These are phyloP conservation scores for Saksenaea vasiformis DNA, from an alignment of 371 early-diverging fungal genomes.

Conservation along the genomic window DNA sequence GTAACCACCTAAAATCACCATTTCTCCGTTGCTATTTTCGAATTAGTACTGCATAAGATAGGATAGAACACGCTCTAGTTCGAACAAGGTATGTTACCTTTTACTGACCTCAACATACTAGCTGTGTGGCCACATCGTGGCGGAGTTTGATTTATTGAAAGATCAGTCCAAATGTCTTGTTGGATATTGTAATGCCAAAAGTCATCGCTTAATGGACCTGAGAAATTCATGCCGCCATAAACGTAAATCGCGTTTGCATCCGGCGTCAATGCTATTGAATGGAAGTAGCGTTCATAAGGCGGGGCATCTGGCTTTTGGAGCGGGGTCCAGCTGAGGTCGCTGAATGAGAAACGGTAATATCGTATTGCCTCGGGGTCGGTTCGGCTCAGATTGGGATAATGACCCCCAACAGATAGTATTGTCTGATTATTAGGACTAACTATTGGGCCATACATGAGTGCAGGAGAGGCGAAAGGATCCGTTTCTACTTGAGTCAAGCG, in stretches of 20 bases:
- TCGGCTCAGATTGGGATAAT: slow-evolving; percentile 16
- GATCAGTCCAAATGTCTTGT: slow-evolving; percentile 20
- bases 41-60: not conserved
- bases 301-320: slow-evolving; percentile 19
- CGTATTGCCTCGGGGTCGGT: slow-evolving; percentile 24
- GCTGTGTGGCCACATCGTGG: slow-evolving; percentile 39
- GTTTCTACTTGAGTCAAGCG: slow-evolving; percentile 25
- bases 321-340: slow-evolving; percentile 23
- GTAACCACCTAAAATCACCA: slow-evolving; percentile 35
- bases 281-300: slow-evolving; percentile 36
- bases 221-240: slow-evolving; percentile 35
- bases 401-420: slow-evolving; percentile 36
- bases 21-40: slow-evolving; percentile 22
- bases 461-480: slow-evolving; percentile 32
- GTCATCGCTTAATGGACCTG: slow-evolving; percentile 16
- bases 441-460: slow-evolving; percentile 26
- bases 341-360: slow-evolving; percentile 23
- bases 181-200: slow-evolving; percentile 29
- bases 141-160: not conserved
- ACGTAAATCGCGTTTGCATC: slow-evolving; percentile 12
- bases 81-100: not conserved
- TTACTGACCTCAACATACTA: slow-evolving; percentile 26
- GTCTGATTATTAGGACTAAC: slow-evolving; percentile 3
- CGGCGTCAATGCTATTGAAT: slow-evolving; percentile 16
- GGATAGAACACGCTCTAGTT: too few relatives aligned